Percentiles rank a stretch among this genome's conserved stretches.
phyloP scores from a whole-genome alignment of 108 stramenopile species.

The Cyclotella baltica region DNA sequence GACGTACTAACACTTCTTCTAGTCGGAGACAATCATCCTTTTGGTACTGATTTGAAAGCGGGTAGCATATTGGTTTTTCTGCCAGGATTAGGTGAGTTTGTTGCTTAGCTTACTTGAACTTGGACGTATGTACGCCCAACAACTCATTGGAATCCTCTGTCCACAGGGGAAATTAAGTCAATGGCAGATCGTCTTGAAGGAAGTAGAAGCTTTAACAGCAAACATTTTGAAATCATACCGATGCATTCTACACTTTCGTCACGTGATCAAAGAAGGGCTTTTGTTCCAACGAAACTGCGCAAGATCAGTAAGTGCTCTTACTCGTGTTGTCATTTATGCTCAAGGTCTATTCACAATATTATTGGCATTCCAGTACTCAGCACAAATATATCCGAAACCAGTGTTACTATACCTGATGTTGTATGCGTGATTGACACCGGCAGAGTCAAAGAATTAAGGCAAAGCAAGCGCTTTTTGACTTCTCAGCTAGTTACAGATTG shows the following conservation, averaged over 20 bases:
- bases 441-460: constrained; percentile 74
- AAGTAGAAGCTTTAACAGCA: constrained; percentile 50
- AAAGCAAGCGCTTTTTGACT: constrained; percentile 72
- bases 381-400: constrained; percentile 2
- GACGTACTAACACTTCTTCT: background rate
- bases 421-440: constrained; percentile 87
- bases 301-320: constrained; percentile 63
- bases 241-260: constrained; percentile 82
- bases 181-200: constrained; percentile 72
- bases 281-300: constrained; percentile 53
- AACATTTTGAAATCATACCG: constrained; percentile 20
- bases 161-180: constrained; percentile 92
- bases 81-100: constrained; percentile 91
- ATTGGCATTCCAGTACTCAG: background rate
- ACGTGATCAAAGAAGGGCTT: constrained; percentile 76
- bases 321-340: background rate
- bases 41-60: constrained; percentile 48
- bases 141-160: no score
- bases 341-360: background rate
- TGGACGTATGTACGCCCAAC: no score
- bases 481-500: constrained; percentile 78
- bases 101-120: no score
- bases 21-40: background rate
- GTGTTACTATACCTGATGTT: constrained; percentile 91
- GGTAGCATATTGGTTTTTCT: constrained; percentile 91